Evolutionary conservation across 2,329 filamentous ascomycete species (phyloP), one percentile per base, ranked within the genome.

Genomic region (Pestalotiopsis fici): DNA sequence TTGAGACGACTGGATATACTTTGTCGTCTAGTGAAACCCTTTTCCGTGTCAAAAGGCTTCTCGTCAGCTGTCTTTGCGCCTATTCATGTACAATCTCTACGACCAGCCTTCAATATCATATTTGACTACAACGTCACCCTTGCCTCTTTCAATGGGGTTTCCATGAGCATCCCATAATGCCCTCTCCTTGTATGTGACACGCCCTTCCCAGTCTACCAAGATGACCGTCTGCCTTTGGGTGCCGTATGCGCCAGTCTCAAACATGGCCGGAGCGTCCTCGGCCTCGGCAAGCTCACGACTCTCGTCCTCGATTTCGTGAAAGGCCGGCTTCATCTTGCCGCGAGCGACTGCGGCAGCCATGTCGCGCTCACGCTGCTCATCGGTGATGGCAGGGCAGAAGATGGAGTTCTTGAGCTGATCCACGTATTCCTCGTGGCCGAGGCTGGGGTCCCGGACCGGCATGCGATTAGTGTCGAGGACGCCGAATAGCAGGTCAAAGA

Each of bases 161-260:
- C 89, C 89, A 60, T 88, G 82, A 0, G 80, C 78, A 73, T 91
- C 88, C 82, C 84, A 91, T 55, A 91, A 77, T 4, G 88, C 85
- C 43, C 89, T 81, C 78, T 91, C 89, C 35, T 82, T 82, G 72
- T 87, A 89, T 0, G 83, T 86, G 21, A 89, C 86, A 43, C 87
- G 87, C 2, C 89, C 89, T 3, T 90, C 82, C 86, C 86, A 89
- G 71, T 90, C 88, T 6, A 91, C 85, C 57, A 90, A 77, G 15
- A 91, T 77, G 15, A 90, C 79, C 0, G 88, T 91, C 79, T 91
- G 89, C 47, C 89, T 79, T 77, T 91, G 89, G 4, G 89, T 91
- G 3, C 89, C 89, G 71, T 91, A 91, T 70, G 89, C 79, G 1
- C 89, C 89, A 4, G 83, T 86, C 74, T 86, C 85, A 70, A 88